A percentile compares a stretch with the other conserved stretches of the same genome.
phyloP scores from a whole-genome alignment of 2,329 filamentous ascomycete species.

The Xylariaceae sp. region DNA sequence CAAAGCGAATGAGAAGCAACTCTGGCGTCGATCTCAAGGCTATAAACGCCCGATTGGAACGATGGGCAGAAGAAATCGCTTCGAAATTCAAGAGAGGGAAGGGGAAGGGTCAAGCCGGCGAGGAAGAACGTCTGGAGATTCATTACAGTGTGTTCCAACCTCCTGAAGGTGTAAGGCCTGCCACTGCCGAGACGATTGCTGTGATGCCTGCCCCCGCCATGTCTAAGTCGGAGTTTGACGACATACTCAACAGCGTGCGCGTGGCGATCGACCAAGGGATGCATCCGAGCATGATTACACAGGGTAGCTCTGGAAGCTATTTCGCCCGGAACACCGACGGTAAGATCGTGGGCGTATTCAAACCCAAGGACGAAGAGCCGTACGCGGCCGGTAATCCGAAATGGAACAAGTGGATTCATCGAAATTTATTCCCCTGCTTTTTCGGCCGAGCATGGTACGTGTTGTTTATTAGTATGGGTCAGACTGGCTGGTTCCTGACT shows the following conservation, averaged over 20 bases:
- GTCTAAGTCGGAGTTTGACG: constrained; percentile 81
- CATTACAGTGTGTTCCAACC: constrained; percentile 97
- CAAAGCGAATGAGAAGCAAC: constrained; percentile 62
- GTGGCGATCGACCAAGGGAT: constrained; percentile 86
- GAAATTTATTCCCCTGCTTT: constrained; percentile 95
- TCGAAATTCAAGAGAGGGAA: constrained; percentile 90
- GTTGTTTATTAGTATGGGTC: background rate
- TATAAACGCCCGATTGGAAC: constrained; percentile 91
- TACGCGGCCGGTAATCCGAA: constrained; percentile 97
- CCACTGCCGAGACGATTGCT: constrained; percentile 74
- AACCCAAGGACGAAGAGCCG: constrained; percentile 98
- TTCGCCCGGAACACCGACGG: constrained; percentile 91
- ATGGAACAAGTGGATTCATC: constrained; percentile 99
- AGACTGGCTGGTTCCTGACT: constrained; percentile 8
- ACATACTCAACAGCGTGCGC: constrained; percentile 86
- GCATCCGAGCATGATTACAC: constrained; percentile 93
- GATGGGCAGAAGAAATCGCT: constrained; percentile 98
- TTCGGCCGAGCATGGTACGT: constrained; percentile 85
- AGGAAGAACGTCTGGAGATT: constrained; percentile 90
- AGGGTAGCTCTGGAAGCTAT: constrained; percentile 97
- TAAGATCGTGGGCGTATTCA: constrained; percentile 96
- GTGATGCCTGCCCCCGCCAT: constrained; percentile 63
- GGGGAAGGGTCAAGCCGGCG: constrained; percentile 69
- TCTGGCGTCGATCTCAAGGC: constrained; percentile 96
- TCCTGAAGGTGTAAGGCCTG: constrained; percentile 82